phyloP scores from a whole-genome alignment of 208 protist genomes.

The Trypanosoma caninum region DNA sequence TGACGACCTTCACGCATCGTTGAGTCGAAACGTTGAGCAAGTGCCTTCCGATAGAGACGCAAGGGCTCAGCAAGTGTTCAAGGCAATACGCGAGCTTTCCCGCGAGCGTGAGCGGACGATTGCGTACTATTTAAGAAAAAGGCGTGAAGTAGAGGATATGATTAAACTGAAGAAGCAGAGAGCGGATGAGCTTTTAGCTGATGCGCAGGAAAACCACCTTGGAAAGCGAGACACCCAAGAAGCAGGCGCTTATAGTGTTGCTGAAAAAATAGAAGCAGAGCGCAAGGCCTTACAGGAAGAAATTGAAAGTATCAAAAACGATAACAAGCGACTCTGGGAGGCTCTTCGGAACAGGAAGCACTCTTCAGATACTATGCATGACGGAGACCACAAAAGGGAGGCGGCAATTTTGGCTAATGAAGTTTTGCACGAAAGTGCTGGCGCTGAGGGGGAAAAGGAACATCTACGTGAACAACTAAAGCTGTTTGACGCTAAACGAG shows the following conservation, averaged over 20 bases:
- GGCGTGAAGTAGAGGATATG: conserved; percentile 52
- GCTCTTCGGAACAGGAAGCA: conserved; percentile 55
- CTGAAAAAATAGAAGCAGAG: conserved; percentile 67
- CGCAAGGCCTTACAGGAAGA: conserved; percentile 52
- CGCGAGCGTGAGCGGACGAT: conserved; percentile 65
- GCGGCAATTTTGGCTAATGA: conserved; percentile 42
- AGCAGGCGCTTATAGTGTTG: conserved; percentile 33
- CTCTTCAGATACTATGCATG: conserved; percentile 28
- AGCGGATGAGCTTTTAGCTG: conserved; percentile 48
- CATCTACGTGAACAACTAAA: conserved; percentile 63
- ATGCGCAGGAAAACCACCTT: conserved; percentile 48
- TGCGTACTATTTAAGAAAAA: conserved; percentile 54
- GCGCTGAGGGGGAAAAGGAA: conserved; percentile 52
- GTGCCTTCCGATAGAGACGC: conserved; percentile 43
- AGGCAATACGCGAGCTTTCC: conserved; percentile 71
- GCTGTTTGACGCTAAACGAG: conserved; percentile 47
- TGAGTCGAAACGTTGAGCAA: conserved; percentile 57
- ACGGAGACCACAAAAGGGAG: conserved; percentile 36
- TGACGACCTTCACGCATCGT: conserved; percentile 59
- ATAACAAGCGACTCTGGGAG: conserved; percentile 50
- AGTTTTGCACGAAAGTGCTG: conserved; percentile 30
- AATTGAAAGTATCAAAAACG: conserved; percentile 49
- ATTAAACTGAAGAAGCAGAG: conserved; percentile 77
- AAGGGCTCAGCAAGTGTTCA: conserved; percentile 63
- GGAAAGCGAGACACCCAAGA: conserved; percentile 48